Evolutionary conservation across 2,329 filamentous ascomycete genomes (phyloP).

Genomic region (Verticillium isaacii): DNA sequence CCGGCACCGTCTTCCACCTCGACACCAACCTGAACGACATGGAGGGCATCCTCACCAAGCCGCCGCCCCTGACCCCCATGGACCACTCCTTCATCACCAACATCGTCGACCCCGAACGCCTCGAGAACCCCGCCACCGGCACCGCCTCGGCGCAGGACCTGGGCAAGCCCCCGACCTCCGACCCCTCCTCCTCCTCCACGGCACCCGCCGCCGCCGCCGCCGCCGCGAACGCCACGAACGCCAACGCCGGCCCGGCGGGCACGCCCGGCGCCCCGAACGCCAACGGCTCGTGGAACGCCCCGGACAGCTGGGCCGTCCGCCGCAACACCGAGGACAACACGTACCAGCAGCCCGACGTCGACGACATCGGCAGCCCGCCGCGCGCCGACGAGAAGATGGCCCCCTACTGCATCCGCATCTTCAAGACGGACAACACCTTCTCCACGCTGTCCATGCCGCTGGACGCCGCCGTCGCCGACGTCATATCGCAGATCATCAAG

Average conservation of each 20-base stretch:
- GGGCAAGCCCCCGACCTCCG: slow-evolving; percentile 14
- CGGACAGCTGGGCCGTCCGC: slow-evolving; percentile 94
- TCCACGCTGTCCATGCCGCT: slow-evolving; percentile 82
- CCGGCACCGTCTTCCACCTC: slow-evolving; percentile 65
- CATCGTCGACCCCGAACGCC: slow-evolving; percentile 38
- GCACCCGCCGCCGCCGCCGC: slow-evolving; percentile 16
- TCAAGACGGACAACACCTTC: slow-evolving; percentile 90
- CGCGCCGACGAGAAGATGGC: slow-evolving; percentile 69
- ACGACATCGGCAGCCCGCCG: slow-evolving; percentile 63
- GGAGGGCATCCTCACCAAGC: slow-evolving; percentile 80
- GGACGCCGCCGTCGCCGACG: slow-evolving; percentile 79
- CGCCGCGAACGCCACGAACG: slow-evolving; percentile 13
- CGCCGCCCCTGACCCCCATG: slow-evolving; percentile 66
- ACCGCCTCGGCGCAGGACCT: slow-evolving; percentile 12
- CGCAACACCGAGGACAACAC: slow-evolving; percentile 63
- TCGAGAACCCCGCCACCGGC: slow-evolving; percentile 14
- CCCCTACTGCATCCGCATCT: slow-evolving; percentile 90
- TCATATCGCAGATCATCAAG: slow-evolving; percentile 85
- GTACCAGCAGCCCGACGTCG: slow-evolving; percentile 53
- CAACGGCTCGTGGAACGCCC: slow-evolving; percentile 76
- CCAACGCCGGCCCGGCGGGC: slow-evolving; percentile 5
- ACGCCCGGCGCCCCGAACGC: slow-evolving; percentile 19
- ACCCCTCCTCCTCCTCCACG: slow-evolving; percentile 8
- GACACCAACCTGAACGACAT: slow-evolving; percentile 88
- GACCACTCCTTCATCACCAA: slow-evolving; percentile 46